Evolutionary conservation across 371 early-diverging fungal genomes (phyloP).

Genomic region (Rhizopus stolonifer): DNA sequence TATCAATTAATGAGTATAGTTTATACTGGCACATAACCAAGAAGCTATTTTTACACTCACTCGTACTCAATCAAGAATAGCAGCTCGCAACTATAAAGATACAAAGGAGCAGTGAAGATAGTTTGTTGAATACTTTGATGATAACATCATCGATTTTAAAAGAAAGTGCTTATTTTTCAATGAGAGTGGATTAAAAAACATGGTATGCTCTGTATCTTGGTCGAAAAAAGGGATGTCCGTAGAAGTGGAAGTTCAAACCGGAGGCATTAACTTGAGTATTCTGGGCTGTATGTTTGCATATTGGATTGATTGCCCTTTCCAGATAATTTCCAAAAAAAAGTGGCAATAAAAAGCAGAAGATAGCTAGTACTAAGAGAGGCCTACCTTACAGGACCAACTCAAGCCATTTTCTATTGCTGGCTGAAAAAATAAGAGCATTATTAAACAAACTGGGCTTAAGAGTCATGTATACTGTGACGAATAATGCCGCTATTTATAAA

Average conservation of each 20-base stretch:
- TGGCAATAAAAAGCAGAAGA: not conserved
- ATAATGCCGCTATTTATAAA: slow-evolving; percentile 18
- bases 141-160: not conserved
- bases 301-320: slow-evolving; percentile 13
- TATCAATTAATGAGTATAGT: slow-evolving; percentile 3
- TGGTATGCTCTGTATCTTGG: slow-evolving; percentile 1
- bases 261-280: slow-evolving; percentile 11
- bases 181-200: not conserved
- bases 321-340: slow-evolving; percentile 10
- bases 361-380: slow-evolving; percentile 14
- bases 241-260: slow-evolving; percentile 14
- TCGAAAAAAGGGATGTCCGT: slow-evolving; percentile 10
- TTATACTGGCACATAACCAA: too few relatives aligned
- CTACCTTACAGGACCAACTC: not conserved
- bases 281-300: slow-evolving; percentile 10
- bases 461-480: slow-evolving; percentile 17
- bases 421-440: slow-evolving; percentile 1
- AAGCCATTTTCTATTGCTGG: too few relatives aligned
- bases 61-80: not conserved
- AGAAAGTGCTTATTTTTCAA: not conserved
- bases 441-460: slow-evolving; percentile 9
- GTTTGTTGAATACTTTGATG: not conserved
- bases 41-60: too few relatives aligned
- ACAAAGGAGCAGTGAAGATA: not conserved
- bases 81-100: slow-evolving; percentile 6